Conservation (phyloP, 352 stramenopile genomes). For the Pythium apleroticum region DNA sequence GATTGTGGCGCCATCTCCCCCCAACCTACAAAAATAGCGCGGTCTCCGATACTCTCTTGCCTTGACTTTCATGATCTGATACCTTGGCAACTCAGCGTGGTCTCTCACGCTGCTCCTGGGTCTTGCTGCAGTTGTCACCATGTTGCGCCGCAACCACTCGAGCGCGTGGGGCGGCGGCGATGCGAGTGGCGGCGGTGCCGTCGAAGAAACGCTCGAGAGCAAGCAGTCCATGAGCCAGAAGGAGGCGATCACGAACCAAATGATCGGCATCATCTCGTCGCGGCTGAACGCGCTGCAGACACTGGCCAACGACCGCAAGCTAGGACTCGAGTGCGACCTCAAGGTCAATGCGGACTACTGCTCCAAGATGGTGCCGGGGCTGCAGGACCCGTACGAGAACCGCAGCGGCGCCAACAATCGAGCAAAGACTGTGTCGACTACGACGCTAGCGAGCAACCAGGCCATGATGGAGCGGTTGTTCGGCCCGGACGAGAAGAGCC, state of each 20-base stretch:
- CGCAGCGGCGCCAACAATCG: constrained; percentile 37
- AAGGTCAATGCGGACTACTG: constrained; percentile 73
- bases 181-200: background rate
- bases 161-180: background rate
- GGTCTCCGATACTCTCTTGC: background rate
- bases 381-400: constrained; percentile 70
- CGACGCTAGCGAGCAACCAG: constrained; percentile 57
- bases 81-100: background rate
- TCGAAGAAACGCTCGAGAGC: constrained; percentile 15
- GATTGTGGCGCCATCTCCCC: background rate
- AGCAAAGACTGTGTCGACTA: constrained; percentile 41
- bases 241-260: constrained; percentile 72
- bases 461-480: constrained; percentile 79
- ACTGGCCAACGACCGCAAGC: constrained; percentile 63
- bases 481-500: constrained; percentile 66
- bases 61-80: background rate
- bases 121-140: background rate
- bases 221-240: constrained; percentile 74
- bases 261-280: constrained; percentile 79
- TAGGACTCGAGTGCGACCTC: constrained; percentile 75
- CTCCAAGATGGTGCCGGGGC: constrained; percentile 58
- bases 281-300: constrained; percentile 65
- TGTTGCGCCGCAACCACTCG: background rate
- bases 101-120: background rate
- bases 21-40: background rate